Evolutionary conservation across 2,329 filamentous ascomycete species (phyloP).

Genomic region (Penicillium sp.): DNA sequence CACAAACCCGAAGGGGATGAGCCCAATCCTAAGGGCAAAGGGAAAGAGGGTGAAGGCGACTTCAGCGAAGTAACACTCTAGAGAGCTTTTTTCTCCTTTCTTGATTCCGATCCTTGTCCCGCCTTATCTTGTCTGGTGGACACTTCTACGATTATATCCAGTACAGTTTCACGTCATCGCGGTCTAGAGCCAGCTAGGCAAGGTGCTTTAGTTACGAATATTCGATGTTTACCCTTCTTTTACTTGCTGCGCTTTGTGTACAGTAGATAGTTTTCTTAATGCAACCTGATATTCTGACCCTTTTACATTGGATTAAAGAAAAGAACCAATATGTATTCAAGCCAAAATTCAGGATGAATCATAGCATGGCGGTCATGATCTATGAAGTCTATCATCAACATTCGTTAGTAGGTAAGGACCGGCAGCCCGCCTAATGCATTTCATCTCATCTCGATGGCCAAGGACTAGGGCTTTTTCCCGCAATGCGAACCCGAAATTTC

Average conservation of each 20-base stretch:
- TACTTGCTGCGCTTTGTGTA: slow-evolving; percentile 18
- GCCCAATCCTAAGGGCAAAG: slow-evolving; percentile 27
- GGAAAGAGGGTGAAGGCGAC: slow-evolving; percentile 34
- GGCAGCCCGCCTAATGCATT: slow-evolving; percentile 15
- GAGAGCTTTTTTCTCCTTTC: slow-evolving; percentile 9
- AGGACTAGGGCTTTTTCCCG: background rate
- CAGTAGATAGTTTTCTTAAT: slow-evolving; percentile 19
- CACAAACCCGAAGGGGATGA: slow-evolving; percentile 22
- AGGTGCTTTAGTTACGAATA: slow-evolving; percentile 14
- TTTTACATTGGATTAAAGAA: background rate
- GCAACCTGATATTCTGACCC: slow-evolving; percentile 2
- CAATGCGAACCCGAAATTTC: slow-evolving; percentile 3
- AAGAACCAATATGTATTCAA: background rate
- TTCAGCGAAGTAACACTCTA: slow-evolving; percentile 39
- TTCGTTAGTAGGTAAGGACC: slow-evolving; percentile 17
- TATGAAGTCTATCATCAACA: slow-evolving; percentile 25
- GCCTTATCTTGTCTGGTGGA: background rate
- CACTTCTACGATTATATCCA: slow-evolving; percentile 18
- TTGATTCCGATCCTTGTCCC: background rate
- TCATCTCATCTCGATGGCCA: background rate
- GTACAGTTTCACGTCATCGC: slow-evolving; percentile 16
- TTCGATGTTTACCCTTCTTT: slow-evolving; percentile 9
- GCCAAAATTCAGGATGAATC: background rate
- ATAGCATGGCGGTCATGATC: slow-evolving; percentile 10
- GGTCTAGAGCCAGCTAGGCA: slow-evolving; percentile 10